These are phyloP conservation scores for Thermoascus crustaceus DNA, from an alignment of 2,329 filamentous ascomycete genomes.

Conservation along the genomic window DNA sequence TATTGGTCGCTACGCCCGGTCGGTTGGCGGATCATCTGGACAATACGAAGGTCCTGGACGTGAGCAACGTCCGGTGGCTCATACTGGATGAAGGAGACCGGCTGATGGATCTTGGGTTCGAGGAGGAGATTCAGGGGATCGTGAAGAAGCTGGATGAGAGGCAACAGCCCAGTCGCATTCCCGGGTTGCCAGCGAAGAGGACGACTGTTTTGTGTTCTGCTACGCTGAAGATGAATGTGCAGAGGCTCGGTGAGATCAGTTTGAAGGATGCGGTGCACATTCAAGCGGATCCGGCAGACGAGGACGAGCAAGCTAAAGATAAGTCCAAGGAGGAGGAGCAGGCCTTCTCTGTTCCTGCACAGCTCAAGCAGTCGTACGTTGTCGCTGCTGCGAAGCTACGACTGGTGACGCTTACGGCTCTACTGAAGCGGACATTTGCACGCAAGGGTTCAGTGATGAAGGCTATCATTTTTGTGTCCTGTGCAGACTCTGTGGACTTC, in stretches of 20 bases:
- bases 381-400: slow-evolving; percentile 84
- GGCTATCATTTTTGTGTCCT: slow-evolving; percentile 92
- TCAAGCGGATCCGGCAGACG: slow-evolving; percentile 54
- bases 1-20: slow-evolving; percentile 89
- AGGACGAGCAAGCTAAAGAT: slow-evolving; percentile 46
- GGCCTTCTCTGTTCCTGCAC: slow-evolving; percentile 73
- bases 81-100: slow-evolving; percentile 93
- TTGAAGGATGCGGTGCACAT: slow-evolving; percentile 87
- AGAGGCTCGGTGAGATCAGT: slow-evolving; percentile 88
- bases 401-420: slow-evolving; percentile 75
- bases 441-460: slow-evolving; percentile 91
- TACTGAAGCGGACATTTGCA: slow-evolving; percentile 80
- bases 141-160: slow-evolving; percentile 68
- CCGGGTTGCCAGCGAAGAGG: slow-evolving; percentile 61
- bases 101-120: slow-evolving; percentile 97
- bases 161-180: slow-evolving; percentile 54
- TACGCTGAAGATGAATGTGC: slow-evolving; percentile 96
- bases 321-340: slow-evolving; percentile 45
- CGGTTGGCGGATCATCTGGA: slow-evolving; percentile 85
- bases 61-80: slow-evolving; percentile 85
- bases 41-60: slow-evolving; percentile 80
- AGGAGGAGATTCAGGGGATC: slow-evolving; percentile 84
- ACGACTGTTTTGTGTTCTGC: slow-evolving; percentile 90
- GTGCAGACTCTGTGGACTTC: slow-evolving; percentile 93
- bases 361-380: slow-evolving; percentile 86